These are phyloP conservation scores for Entomortierella beljakovae DNA, from an alignment of 192 early-diverging fungal species.

Conservation along the genomic window DNA sequence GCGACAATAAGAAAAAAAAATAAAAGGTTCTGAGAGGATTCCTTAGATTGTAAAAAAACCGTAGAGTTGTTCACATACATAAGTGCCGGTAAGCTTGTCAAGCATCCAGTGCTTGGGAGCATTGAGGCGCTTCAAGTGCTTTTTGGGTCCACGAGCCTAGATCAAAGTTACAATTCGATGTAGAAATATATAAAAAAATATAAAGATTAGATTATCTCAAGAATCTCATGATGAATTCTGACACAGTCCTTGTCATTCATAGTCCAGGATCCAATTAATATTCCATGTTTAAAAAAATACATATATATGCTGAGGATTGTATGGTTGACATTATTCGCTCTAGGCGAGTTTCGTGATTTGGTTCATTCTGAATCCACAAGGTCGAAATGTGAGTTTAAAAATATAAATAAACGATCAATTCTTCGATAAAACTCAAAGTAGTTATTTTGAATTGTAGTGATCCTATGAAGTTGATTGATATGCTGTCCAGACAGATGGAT, in stretches of 20 bases:
- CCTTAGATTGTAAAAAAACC: neutral
- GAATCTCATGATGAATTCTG: too few species aligned
- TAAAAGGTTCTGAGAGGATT: neutral
- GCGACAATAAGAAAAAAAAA: too few species aligned
- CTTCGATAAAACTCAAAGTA: too few species aligned
- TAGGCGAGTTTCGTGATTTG: too few species aligned
- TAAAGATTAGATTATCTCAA: conserved; percentile 20
- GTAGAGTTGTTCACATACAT: conserved; percentile 60
- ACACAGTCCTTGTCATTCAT: too few species aligned
- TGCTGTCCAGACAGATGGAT: conserved; percentile 11
- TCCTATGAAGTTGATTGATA: conserved; percentile 1
- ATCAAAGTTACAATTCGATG: conserved; percentile 15
- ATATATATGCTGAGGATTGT: neutral
- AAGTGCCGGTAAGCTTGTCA: conserved; percentile 99
- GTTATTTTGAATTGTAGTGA: neutral
- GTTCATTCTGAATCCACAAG: too few species aligned
- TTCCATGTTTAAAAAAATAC: too few species aligned
- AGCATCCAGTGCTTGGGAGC: conserved; percentile 99
- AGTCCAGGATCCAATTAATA: too few species aligned
- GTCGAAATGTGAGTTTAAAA: too few species aligned
- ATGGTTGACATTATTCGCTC: neutral
- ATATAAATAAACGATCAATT: too few species aligned
- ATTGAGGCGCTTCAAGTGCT: conserved; percentile 99
- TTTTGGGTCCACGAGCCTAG: conserved; percentile 97
- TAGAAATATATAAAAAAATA: too few species aligned